Percentiles rank a stretch among this genome's conserved stretches.
Evolutionary conservation across 75 land plant species (phyloP).

Genomic region (Azolla pinnata): DNA sequence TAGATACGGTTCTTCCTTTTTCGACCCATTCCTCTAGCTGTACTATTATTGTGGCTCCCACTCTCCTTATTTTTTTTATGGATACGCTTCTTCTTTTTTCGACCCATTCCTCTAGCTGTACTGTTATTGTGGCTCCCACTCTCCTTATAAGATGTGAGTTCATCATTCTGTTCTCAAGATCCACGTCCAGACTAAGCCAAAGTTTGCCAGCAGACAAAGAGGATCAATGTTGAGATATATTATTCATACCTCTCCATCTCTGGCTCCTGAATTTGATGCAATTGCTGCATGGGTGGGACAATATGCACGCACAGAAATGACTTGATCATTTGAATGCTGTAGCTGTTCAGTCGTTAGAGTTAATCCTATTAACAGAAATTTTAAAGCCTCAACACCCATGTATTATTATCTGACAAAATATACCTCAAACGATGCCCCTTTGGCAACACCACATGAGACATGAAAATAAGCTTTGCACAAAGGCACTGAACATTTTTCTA

Average conservation of each 20-base stretch:
- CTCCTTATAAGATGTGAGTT: background rate
- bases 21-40: no score
- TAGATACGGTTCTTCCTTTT: no score
- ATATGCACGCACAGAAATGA: conserved; percentile 22
- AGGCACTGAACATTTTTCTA: conserved; percentile 20
- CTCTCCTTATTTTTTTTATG: no score
- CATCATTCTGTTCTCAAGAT: no score
- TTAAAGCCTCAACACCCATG: background rate
- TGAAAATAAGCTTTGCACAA: conserved; percentile 25
- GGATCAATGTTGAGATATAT: background rate
- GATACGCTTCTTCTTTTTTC: no score
- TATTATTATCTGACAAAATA: background rate
- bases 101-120: background rate
- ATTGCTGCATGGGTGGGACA: conserved; percentile 26
- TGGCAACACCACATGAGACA: conserved; percentile 31
- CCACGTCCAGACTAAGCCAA: no score
- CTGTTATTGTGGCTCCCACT: background rate
- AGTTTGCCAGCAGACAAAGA: background rate
- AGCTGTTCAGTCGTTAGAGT: conserved; percentile 7
- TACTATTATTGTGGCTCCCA: background rate
- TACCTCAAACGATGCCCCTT: conserved; percentile 33
- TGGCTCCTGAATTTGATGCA: background rate
- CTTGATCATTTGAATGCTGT: conserved; percentile 32
- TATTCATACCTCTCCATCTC: conserved; percentile 9
- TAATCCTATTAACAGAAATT: background rate